Evolutionary conservation across 176 grass and related monocot genomes (phyloP), one percentile per base, ranked within the genome.

Genomic region (Saccharum spontaneum): DNA sequence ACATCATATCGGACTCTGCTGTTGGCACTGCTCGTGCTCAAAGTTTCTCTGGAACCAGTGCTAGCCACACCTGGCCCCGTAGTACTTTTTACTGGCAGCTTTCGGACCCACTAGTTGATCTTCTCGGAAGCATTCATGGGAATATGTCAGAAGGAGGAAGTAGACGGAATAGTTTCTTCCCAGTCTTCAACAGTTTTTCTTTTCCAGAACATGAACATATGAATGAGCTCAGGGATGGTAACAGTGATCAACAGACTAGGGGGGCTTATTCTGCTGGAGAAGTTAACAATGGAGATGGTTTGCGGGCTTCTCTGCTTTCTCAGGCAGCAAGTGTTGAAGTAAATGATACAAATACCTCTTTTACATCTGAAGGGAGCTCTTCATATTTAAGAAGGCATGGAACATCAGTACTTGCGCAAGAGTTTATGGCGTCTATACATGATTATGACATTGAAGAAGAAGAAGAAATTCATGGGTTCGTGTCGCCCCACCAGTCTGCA

Each of bases 81-180:
- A 90, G 73, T 82, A 94, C 87, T 66, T 72, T 95, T 28, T 88
- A 85, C 49, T 87, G 82, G 67, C 81, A 91, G 61, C 82, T 98
- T 81, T 93, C 94, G 55, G 93, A 98, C 46, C 93, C 93, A 40
- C 44, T 95, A 40, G 93, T 98, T 66, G 89, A 94, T 80, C 87
- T 98, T 55, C 94, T 98, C 38, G 93, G 91, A 24, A 93, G 93
- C 83, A 90, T 98, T 61, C 95, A 98, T 34, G 91, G 93, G 70
- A 95, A 87, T 72, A 75, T 86, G 46, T 88, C 95, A 18, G 93
- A 92, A 80, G 62, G 78, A 78, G 91, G 91, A 70, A 93, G 91
- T 67, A 89, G 78, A 64, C 24, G 81, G 52, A 97, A 91, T 69
- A 88, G 83, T 82, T 80, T 93, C 55, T 87, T 98, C 66, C 92